Percentiles rank a stretch among this genome's conserved stretches.
Conservation (phyloP, 2,329 filamentous ascomycete genomes). For the Aotearoamyces nothofagi region DNA sequence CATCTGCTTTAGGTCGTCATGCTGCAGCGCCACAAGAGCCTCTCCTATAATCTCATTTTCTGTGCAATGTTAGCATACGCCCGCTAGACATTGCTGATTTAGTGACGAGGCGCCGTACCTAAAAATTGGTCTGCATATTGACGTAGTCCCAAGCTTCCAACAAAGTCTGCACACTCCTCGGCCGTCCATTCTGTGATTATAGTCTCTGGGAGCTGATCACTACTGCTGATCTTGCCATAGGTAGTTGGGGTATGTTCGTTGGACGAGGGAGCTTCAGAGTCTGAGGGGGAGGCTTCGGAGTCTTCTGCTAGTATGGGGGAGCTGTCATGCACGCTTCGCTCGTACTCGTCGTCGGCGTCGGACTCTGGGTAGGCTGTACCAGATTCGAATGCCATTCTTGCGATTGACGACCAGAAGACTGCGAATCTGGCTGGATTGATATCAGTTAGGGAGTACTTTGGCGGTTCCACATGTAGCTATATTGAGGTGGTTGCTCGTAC, state of each 20-base stretch:
- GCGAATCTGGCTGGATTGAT: neutral
- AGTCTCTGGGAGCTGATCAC: conserved; percentile 54
- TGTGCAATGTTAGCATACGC: conserved; percentile 26
- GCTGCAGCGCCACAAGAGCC: conserved; percentile 72
- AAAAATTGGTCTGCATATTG: conserved; percentile 76
- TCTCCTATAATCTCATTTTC: conserved; percentile 94
- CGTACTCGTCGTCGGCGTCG: conserved; percentile 73
- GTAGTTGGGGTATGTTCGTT: conserved; percentile 66
- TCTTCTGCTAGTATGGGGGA: conserved; percentile 50
- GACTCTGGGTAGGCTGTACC: conserved; percentile 64
- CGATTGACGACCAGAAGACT: neutral
- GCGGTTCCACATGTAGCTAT: too few species aligned
- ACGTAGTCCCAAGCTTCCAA: conserved; percentile 61
- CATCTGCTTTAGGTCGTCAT: conserved; percentile 92
- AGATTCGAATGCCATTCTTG: conserved; percentile 42
- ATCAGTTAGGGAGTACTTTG: neutral
- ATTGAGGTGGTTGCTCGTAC: too few species aligned
- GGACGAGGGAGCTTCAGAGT: conserved; percentile 52
- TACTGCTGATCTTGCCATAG: conserved; percentile 50
- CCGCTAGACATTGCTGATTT: too few species aligned
- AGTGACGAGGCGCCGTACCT: conserved; percentile 43
- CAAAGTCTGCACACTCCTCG: conserved; percentile 83
- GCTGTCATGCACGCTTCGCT: conserved; percentile 53
- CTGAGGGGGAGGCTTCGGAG: conserved; percentile 54
- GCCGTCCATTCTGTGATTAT: conserved; percentile 69